Evolutionary conservation across 371 early-diverging fungal genomes (phyloP), one percentile per base, ranked within the genome.

Genomic region (Quaeritorhiza haematococci): DNA sequence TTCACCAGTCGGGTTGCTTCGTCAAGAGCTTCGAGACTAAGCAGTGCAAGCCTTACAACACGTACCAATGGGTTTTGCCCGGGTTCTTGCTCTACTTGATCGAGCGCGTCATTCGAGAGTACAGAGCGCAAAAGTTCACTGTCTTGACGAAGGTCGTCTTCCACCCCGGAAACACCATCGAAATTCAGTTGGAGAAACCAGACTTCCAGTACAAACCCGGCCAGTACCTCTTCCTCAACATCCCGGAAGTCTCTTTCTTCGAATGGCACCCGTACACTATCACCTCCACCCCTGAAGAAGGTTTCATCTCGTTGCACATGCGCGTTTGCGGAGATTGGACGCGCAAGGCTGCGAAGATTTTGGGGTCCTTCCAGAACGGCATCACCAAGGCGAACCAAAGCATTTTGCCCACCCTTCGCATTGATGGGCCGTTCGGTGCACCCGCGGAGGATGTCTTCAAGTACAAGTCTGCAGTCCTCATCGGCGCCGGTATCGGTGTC

Each of bases 391-490:
- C 62, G 68, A 43, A 51, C 54, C 30, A 32, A 8, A 49, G 43
- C 0, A 54, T 50, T 26, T 38, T 56, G 48, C 69, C 67, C 32
- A 58, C 42, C 27, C 60, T 65, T 47, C 48, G 57, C 42, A 33
- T 63, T 47, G 64, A 64, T 49, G 65, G 65, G 8, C 68, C 66
- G 17, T 71, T 42, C 56, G 64, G 64, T 38, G 64, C 66, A 3
- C 85, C 90, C 4, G 79, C 81, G 0, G 89, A 91, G 66, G 89
- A 91, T 61, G 83, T 85, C 58, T 87, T 86, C 67, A 80, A 86
- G 61, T 89, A 83, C 69, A 82, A 86, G 59, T 76, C 79, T 3
- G 79, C 84, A 3, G 73, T 89, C 58, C 64, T 88, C 47, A 75
- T 91, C 49, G 89, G 90, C 17, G 89, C 91, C 15, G 91, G 90